Base-by-base conservation (phyloP, 1,139 yeast species). In the Debaryomycetaceae sp. region DNA sequence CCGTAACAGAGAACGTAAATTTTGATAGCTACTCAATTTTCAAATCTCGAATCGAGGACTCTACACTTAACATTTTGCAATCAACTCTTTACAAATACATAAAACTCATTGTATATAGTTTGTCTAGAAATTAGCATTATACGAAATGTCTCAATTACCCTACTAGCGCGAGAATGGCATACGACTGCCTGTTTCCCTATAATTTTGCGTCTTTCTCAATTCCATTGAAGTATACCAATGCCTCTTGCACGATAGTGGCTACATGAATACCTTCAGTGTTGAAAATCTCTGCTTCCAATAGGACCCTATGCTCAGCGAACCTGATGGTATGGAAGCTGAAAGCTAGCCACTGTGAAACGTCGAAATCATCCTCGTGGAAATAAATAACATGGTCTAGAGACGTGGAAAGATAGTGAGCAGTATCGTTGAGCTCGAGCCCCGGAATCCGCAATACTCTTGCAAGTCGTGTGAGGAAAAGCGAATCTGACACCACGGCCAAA, bases 221-320 rank as follows among this genome's bases (percentile, higher is more conserved):
- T 14, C 57, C 55, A 37, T 49, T 50, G 36, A 67, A 57, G 41
- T 53, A 53, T 6, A 68, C 76, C 48, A 81, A 66, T 0, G 87
- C 91, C 60, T 86, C 91, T 61, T 86, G 95, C 7, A 82, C 59
- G 5, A 84, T 71, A 0, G 85, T 76, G 2, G 89, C 88, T 4
- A 83, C 75, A 47, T 84, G 78, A 13, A 68, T 69, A 1, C 85
- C 83, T 34, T 74, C 70, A 30, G 55, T 55, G 42, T 75, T 67
- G 58, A 69, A 86, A 55, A 85, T 69, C 48, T 84, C 85, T 8
- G 83, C 87, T 51, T 75, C 76, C 52, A 83, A 64, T 39, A 85
- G 60, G 6, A 81, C 81, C 50, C 87, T 71, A 44, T 78, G 78
- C 49, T 75, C 72, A 14, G 75, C 74, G 5, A 83, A 69, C 48